Evolutionary conservation across 805 yeast species (phyloP).

Genomic region (Barnettozyma vustinii): DNA sequence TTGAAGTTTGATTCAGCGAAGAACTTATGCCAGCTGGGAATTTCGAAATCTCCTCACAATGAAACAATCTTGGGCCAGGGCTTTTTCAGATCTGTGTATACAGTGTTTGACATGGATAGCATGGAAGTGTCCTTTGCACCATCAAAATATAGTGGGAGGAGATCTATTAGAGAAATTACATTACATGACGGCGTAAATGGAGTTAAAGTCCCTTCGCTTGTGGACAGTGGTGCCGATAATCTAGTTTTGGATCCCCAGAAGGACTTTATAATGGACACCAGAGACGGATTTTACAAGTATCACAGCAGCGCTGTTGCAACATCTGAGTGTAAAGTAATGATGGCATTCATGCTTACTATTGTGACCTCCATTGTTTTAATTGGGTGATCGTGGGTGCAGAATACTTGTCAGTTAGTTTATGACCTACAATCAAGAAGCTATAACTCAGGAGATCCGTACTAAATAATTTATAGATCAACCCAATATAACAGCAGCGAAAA

Average conservation of each 20-base stretch:
- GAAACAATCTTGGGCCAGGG: constrained; percentile 18
- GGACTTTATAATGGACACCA: constrained; percentile 16
- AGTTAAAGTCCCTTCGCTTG: constrained; percentile 5
- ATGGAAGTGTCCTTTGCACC: constrained; percentile 23
- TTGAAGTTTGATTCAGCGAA: neutral
- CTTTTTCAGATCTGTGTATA: constrained; percentile 18
- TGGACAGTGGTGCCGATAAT: constrained; percentile 5
- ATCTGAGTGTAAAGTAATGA: neutral
- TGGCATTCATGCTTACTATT: neutral
- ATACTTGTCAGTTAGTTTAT: too few species aligned
- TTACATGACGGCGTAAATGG: constrained; percentile 4
- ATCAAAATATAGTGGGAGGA: constrained; percentile 10
- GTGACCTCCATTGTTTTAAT: neutral
- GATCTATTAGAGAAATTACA: constrained; percentile 8
- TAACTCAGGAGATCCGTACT: too few species aligned
- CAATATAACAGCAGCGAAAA: neutral
- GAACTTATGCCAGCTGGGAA: constrained; percentile 15
- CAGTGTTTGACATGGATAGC: constrained; percentile 22
- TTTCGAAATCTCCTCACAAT: constrained; percentile 6
- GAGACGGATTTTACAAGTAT: constrained; percentile 13
- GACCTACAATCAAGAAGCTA: neutral
- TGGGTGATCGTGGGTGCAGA: neutral
- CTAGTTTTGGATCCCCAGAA: constrained; percentile 9
- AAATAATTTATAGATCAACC: neutral
- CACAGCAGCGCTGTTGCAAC: neutral